Evolutionary conservation across 2,329 filamentous ascomycete genomes (phyloP).

Genomic region (Cordyceps farinosa): DNA sequence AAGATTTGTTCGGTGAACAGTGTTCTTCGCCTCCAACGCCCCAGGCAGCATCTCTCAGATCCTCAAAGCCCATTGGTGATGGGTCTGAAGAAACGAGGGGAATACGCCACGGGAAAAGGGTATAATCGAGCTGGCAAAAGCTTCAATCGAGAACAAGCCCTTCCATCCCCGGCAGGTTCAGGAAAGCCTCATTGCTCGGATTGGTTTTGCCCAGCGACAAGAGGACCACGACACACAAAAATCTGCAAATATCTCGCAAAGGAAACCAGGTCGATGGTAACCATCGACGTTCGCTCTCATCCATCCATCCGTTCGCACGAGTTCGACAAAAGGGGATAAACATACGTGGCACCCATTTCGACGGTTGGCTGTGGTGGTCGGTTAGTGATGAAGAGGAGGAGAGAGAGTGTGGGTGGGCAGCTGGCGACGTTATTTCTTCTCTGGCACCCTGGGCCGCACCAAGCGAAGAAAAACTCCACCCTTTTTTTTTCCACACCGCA

Average conservation of each 20-base stretch:
- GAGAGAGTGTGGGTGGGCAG: slow-evolving; percentile 1
- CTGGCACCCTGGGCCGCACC: background rate
- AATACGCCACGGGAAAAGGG: slow-evolving; percentile 51
- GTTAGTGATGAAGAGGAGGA: slow-evolving; percentile 36
- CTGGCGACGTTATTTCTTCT: slow-evolving; percentile 6
- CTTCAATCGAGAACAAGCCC: slow-evolving; percentile 16
- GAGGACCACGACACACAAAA: slow-evolving; percentile 70
- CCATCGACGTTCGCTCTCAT: slow-evolving; percentile 26
- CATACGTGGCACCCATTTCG: slow-evolving; percentile 54
- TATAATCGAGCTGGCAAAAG: slow-evolving; percentile 68
- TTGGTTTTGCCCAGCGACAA: slow-evolving; percentile 59
- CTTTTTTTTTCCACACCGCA: slow-evolving; percentile 21
- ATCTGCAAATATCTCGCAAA: slow-evolving; percentile 41
- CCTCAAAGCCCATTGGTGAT: slow-evolving; percentile 41
- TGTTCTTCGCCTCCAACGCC: slow-evolving; percentile 41
- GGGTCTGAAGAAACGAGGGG: slow-evolving; percentile 54
- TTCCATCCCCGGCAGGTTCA: background rate
- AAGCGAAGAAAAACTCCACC: slow-evolving; percentile 8
- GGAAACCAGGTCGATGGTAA: slow-evolving; percentile 29
- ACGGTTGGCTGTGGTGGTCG: slow-evolving; percentile 36
- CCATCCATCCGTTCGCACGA: slow-evolving; percentile 26
- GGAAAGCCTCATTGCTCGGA: background rate
- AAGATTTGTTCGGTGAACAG: slow-evolving; percentile 65
- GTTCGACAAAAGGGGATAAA: slow-evolving; percentile 37
- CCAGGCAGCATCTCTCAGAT: slow-evolving; percentile 24